Conservation (phyloP, 768 basidiomycete genomes). For the Neoboletus magnificus region DNA sequence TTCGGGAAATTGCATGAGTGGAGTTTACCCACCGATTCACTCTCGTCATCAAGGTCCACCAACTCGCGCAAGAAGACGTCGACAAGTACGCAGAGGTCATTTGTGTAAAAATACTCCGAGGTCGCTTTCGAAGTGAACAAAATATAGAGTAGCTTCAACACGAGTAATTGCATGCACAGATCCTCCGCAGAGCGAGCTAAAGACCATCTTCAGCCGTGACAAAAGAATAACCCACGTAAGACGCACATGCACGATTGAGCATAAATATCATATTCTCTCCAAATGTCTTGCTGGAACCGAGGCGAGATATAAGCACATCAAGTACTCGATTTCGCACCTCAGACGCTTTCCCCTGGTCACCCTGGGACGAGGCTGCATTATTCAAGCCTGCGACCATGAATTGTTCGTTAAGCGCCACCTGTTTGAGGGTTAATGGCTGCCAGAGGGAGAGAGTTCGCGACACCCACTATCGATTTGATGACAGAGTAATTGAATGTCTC, state of each 20-base stretch:
- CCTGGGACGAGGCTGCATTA: slow-evolving; percentile 21
- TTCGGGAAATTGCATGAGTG: background rate
- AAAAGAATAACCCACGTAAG: background rate
- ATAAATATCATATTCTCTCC: slow-evolving; percentile 99
- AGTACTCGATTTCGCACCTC: slow-evolving; percentile 75
- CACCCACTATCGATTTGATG: slow-evolving; percentile 85
- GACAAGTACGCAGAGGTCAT: slow-evolving; percentile 92
- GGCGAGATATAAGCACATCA: slow-evolving; percentile 75
- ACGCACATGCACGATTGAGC: slow-evolving; percentile 90
- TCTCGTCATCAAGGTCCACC: slow-evolving; percentile 87
- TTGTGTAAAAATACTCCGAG: slow-evolving; percentile 96
- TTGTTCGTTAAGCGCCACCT: slow-evolving; percentile 96
- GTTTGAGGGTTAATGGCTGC: slow-evolving; percentile 9
- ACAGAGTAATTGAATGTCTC: slow-evolving; percentile 94
- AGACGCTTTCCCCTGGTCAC: slow-evolving; percentile 27
- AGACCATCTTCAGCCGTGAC: slow-evolving; percentile 3
- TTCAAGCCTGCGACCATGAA: slow-evolving; percentile 89
- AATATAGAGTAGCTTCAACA: slow-evolving; percentile 91
- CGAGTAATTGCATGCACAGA: slow-evolving; percentile 89
- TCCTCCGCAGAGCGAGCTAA: slow-evolving; percentile 87
- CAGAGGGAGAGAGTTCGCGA: background rate
- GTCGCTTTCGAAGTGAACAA: slow-evolving; percentile 92
- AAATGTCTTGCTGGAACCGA: slow-evolving; percentile 89
- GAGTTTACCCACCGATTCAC: slow-evolving; percentile 70
- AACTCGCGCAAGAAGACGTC: slow-evolving; percentile 98